Evolutionary conservation across 2,329 filamentous ascomycete species (phyloP).

Genomic region (Huntiella omanensis): DNA sequence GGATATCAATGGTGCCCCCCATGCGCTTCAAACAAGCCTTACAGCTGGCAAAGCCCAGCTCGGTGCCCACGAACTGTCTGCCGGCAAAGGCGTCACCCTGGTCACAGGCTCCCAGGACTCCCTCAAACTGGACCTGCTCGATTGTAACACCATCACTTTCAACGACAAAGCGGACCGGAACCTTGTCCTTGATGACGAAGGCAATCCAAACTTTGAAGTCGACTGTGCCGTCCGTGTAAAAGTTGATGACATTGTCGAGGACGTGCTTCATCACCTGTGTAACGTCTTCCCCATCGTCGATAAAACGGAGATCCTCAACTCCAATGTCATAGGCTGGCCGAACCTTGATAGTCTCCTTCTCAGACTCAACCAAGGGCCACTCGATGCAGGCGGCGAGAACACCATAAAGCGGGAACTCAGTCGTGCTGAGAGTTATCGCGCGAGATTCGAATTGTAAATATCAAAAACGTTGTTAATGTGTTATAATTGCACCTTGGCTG

Average conservation of each 20-base stretch:
- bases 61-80: constrained; percentile 60
- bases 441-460: constrained; percentile 61
- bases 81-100: constrained; percentile 69
- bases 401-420: constrained; percentile 57
- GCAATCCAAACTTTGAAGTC: constrained; percentile 46
- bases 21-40: constrained; percentile 67
- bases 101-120: constrained; percentile 61
- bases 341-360: constrained; percentile 60
- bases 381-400: constrained; percentile 64
- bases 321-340: constrained; percentile 42
- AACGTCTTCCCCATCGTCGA: constrained; percentile 69
- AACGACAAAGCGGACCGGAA: constrained; percentile 52
- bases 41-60: constrained; percentile 59
- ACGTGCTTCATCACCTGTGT: constrained; percentile 66
- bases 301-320: constrained; percentile 45
- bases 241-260: constrained; percentile 60
- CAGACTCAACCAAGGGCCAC: constrained; percentile 73
- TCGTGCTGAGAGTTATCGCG: constrained; percentile 58
- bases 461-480: no score
- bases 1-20: constrained; percentile 53
- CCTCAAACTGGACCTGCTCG: constrained; percentile 53
- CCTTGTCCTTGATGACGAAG: constrained; percentile 42
- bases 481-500: no score
- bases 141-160: constrained; percentile 70
- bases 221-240: constrained; percentile 50